Conservation (phyloP, 768 basidiomycete species). For the Peribolospora baueri region DNA sequence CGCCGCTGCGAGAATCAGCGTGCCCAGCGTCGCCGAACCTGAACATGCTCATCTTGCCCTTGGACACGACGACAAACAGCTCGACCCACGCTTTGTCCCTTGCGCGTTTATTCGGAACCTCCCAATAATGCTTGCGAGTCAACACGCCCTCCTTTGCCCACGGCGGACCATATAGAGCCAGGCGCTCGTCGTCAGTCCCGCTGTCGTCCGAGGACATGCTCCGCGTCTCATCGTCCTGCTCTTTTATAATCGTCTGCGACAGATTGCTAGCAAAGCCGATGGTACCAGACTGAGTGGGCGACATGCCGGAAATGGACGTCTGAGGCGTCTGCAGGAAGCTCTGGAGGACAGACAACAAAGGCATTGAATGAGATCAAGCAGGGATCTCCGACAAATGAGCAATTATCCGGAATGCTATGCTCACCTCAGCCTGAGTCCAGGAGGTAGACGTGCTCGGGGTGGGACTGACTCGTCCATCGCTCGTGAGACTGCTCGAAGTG, state of each 20-base stretch:
- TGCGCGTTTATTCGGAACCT: constrained; percentile 52
- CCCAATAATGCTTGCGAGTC: constrained; percentile 84
- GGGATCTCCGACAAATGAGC: too few species aligned
- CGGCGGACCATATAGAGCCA: constrained; percentile 80
- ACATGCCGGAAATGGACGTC: not conserved
- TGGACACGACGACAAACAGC: constrained; percentile 85
- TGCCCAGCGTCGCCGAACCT: constrained; percentile 42
- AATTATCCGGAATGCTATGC: too few species aligned
- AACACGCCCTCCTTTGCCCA: constrained; percentile 99
- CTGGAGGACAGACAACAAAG: too few species aligned
- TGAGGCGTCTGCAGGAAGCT: too few species aligned
- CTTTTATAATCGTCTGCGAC: constrained; percentile 85
- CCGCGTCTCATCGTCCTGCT: constrained; percentile 53
- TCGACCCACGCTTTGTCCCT: constrained; percentile 81
- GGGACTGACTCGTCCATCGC: constrained; percentile 77
- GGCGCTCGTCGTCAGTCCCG: constrained; percentile 67
- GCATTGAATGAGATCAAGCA: too few species aligned
- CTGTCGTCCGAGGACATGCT: constrained; percentile 34
- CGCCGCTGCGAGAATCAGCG: constrained; percentile 9
- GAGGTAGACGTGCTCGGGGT: constrained; percentile 84
- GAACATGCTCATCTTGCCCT: constrained; percentile 88
- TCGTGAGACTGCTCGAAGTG: constrained; percentile 17
- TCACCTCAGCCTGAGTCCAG: constrained; percentile 7
- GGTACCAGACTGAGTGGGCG: constrained; percentile 30
- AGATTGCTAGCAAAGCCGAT: constrained; percentile 94